Base-by-base conservation (phyloP, 2,329 filamentous ascomycete genomes). In the Trichophyton mentagrophytes region DNA sequence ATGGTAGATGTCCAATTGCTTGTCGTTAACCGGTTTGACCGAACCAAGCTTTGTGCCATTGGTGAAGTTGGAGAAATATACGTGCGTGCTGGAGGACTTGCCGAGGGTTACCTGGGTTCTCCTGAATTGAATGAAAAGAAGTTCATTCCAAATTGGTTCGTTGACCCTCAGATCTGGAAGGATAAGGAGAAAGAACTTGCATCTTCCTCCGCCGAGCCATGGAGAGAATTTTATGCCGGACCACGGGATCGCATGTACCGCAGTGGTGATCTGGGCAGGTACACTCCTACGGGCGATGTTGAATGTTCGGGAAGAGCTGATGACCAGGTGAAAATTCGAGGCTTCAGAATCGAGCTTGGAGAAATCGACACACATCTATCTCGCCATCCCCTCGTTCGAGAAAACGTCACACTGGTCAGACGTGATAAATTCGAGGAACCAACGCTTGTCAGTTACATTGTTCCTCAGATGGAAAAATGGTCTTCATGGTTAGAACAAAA, bases 311-410 rank as follows among this genome's bases (percentile, higher is more conserved):
- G 92, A 22, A 82, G 93, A 62, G 85, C 85, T 25, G 92, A 97
- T 69, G 82, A 87, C 66, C 92, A 97, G 71, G 89, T 96, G 77
- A 99, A 97, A 79, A 92, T 97, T 65, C 87, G 93, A 63, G 92
- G 92, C 1, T 97, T 96, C 80, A 82, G 92, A 63, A 95, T 99
- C 66, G 93, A 99, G 75, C 84, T 97, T 53, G 87, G 87, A 64
- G 93, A 97, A 66, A 96, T 97, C 66, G 91, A 97, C 72, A 87
- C 80, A 47, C 86, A 95, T 71, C 77, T 96, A 55, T 87, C 84
- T 60, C 81, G 85, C 51, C 83, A 89, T 73, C 84, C 83, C 0
- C 75, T 95, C 25, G 82, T 97, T 25, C 82, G 89, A 46, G 92
- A 97, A 66, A 90, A 88, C 73, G 85, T 89, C 66, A 97, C 92